Evolutionary conservation across 2,329 filamentous ascomycete genomes (phyloP).

Genomic region (Claviceps spartinae): DNA sequence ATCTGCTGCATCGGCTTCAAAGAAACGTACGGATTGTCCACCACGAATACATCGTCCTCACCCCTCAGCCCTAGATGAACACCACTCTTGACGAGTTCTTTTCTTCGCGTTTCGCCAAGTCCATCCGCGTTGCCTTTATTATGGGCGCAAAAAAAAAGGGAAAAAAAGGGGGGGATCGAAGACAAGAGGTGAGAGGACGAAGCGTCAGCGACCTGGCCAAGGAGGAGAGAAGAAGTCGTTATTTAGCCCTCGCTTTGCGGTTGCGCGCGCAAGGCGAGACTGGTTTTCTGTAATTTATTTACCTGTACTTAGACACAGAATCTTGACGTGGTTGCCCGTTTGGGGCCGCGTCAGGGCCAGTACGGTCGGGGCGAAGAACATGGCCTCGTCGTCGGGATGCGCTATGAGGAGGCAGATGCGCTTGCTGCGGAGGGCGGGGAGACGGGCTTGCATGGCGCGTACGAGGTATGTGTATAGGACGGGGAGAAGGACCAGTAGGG

Average conservation of each 20-base stretch:
- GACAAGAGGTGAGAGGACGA: too few species aligned
- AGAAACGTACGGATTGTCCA: conserved; percentile 54
- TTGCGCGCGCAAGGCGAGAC: too few species aligned
- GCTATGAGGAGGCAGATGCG: conserved; percentile 86
- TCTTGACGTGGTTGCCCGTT: conserved; percentile 81
- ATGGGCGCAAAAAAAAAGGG: not conserved
- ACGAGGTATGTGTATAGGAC: conserved; percentile 37
- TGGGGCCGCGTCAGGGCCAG: conserved; percentile 69
- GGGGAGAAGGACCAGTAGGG: conserved; percentile 2
- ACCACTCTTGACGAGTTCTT: conserved; percentile 72
- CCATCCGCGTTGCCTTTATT: conserved; percentile 66
- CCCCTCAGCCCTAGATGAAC: conserved; percentile 59
- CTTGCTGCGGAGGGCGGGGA: conserved; percentile 64
- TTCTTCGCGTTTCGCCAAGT: conserved; percentile 67
- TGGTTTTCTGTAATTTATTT: conserved; percentile 3
- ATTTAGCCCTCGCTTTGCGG: too few species aligned
- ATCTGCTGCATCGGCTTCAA: too few species aligned
- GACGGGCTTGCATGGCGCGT: conserved; percentile 31
- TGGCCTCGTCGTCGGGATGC: conserved; percentile 96
- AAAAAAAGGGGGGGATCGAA: too few species aligned
- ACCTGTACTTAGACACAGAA: conserved; percentile 84
- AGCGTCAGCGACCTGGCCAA: not conserved
- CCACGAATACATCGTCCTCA: conserved; percentile 70
- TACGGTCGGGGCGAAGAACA: conserved; percentile 93
- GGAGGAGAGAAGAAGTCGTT: too few species aligned